phyloP scores from a whole-genome alignment of 371 early-diverging fungal genomes.

The Basidiobolus heterosporus region DNA sequence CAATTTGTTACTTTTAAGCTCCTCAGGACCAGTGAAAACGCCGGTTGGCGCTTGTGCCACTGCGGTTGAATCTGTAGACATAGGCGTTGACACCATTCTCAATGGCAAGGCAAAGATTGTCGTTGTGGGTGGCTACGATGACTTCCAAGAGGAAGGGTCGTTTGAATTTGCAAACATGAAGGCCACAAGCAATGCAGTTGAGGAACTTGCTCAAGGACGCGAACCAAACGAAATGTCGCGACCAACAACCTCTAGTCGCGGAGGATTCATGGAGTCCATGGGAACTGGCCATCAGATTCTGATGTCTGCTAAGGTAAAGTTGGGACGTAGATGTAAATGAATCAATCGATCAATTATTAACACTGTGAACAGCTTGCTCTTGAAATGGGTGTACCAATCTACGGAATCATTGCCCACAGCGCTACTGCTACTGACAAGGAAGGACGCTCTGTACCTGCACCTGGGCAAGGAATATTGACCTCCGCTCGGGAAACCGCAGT shows the following conservation, averaged over 20 bases:
- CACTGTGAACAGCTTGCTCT: conserved; percentile 39
- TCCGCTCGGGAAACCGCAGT: conserved; percentile 73
- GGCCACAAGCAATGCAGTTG: conserved; percentile 75
- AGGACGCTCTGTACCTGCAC: conserved; percentile 89
- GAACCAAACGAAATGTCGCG: conserved; percentile 83
- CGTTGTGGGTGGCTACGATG: conserved; percentile 88
- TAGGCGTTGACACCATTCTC: conserved; percentile 79
- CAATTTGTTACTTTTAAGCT: conserved; percentile 87
- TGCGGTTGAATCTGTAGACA: conserved; percentile 79
- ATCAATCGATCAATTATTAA: no score
- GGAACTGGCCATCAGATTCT: conserved; percentile 83
- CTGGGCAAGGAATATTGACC: conserved; percentile 89
- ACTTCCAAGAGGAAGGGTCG: conserved; percentile 82
- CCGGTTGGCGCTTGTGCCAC: conserved; percentile 92
- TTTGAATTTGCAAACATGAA: conserved; percentile 96
- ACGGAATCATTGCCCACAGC: conserved; percentile 79
- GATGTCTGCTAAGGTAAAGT: conserved; percentile 53
- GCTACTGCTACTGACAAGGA: conserved; percentile 94
- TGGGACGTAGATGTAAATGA: no score
- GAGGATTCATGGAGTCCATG: conserved; percentile 90
- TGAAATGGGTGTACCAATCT: conserved; percentile 89
- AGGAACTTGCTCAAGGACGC: conserved; percentile 76
- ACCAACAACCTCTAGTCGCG: conserved; percentile 74
- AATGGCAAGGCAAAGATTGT: conserved; percentile 88
- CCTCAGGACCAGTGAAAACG: conserved; percentile 89